Conservation (phyloP, 306 rosid genomes). For the Inga oerstediana region DNA sequence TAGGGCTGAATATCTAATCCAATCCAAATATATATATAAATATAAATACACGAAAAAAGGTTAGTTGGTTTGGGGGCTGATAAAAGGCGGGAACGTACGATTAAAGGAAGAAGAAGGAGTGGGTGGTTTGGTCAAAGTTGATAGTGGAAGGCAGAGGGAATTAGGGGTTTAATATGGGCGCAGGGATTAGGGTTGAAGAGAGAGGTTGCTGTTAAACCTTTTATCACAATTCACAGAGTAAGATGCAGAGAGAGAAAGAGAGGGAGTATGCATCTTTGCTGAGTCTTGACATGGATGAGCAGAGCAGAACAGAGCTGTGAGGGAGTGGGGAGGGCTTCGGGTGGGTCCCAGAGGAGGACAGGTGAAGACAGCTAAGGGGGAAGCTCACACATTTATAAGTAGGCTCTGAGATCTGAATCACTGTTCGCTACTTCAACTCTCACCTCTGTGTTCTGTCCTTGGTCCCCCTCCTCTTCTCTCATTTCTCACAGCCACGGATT, state of each 20-base stretch:
- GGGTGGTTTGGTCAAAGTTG: neutral
- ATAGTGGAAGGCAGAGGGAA: constrained; percentile 19
- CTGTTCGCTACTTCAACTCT: constrained; percentile 20
- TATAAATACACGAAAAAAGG: too few relatives aligned
- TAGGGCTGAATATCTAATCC: neutral
- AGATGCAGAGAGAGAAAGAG: neutral
- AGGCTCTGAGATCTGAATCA: constrained; percentile 41
- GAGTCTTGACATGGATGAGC: neutral
- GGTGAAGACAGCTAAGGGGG: constrained; percentile 54
- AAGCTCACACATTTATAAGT: constrained; percentile 40
- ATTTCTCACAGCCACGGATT: constrained; percentile 54
- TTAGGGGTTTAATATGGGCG: neutral
- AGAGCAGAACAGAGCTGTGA: neutral
- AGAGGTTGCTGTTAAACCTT: constrained; percentile 29
- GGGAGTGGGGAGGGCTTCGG: neutral
- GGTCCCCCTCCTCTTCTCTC: constrained; percentile 49
- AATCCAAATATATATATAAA: neutral
- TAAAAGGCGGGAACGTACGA: neutral
- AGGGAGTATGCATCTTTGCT: constrained; percentile 7
- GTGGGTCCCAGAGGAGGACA: constrained; percentile 41
- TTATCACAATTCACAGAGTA: constrained; percentile 19
- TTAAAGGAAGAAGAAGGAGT: neutral
- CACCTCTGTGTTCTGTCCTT: constrained; percentile 15
- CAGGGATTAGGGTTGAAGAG: neutral
- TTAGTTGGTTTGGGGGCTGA: neutral